These are phyloP conservation scores for Leccinum truebloodii DNA, from an alignment of 768 basidiomycete genomes.

Conservation along the genomic window DNA sequence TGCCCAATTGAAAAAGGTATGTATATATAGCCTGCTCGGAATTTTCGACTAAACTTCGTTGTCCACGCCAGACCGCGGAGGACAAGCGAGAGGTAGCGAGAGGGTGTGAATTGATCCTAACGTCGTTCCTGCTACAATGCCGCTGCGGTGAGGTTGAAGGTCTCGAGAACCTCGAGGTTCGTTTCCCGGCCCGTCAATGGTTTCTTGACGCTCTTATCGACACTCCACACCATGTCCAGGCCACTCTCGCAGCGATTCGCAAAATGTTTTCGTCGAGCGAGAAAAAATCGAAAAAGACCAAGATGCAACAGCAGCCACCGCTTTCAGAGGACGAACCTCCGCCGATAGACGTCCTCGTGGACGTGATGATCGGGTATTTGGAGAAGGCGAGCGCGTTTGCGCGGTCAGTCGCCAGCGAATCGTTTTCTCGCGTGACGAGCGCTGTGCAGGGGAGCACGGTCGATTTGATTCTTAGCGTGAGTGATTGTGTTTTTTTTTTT, in stretches of 20 bases:
- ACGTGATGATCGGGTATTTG: slow-evolving; percentile 86
- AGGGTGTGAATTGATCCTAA: slow-evolving; percentile 72
- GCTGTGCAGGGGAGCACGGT: slow-evolving; percentile 69
- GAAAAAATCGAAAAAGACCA: slow-evolving; percentile 44
- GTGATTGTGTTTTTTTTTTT: slow-evolving; percentile 29
- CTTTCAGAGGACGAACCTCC: slow-evolving; percentile 39
- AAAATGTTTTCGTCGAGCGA: slow-evolving; percentile 48
- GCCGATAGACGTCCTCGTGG: slow-evolving; percentile 83
- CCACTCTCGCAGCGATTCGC: slow-evolving; percentile 57
- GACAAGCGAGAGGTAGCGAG: slow-evolving; percentile 39
- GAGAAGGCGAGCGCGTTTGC: slow-evolving; percentile 82
- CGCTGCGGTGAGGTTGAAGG: slow-evolving; percentile 69
- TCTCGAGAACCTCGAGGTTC: slow-evolving; percentile 63
- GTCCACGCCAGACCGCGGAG: slow-evolving; percentile 10
- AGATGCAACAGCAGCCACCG: slow-evolving; percentile 2
- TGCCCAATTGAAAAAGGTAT: slow-evolving; percentile 47
- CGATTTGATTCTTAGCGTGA: slow-evolving; percentile 78
- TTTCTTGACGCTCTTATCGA: not conserved
- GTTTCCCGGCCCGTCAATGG: slow-evolving; percentile 6
- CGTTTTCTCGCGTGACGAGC: slow-evolving; percentile 72
- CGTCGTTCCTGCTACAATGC: slow-evolving; percentile 68
- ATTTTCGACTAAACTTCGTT: not conserved
- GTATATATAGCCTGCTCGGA: not conserved
- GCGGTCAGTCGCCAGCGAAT: slow-evolving; percentile 77
- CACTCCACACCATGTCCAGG: slow-evolving; percentile 38